phyloP scores from a whole-genome alignment of 2,329 filamentous ascomycete genomes.

The Botrytis byssoidea region DNA sequence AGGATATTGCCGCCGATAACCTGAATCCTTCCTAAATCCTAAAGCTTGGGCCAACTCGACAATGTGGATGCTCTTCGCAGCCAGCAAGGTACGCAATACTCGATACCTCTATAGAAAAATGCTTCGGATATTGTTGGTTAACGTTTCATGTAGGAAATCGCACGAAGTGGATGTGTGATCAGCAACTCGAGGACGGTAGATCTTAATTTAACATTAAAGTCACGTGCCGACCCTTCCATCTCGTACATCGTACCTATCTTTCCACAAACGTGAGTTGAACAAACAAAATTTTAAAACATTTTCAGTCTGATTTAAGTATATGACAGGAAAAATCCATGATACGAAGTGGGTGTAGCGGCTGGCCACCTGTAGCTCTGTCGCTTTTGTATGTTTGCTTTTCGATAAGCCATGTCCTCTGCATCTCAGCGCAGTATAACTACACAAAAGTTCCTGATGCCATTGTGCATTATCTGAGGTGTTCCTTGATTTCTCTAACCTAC shows the following conservation, averaged over 20 bases:
- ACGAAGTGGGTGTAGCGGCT: background rate
- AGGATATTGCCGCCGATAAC: background rate
- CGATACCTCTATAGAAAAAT: background rate
- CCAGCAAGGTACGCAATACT: background rate
- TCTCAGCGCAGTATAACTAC: background rate
- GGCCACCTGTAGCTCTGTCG: background rate
- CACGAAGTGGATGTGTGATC: background rate
- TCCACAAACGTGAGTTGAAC: background rate
- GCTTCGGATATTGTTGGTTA: background rate
- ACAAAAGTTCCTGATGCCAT: background rate
- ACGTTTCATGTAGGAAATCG: background rate
- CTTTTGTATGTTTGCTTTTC: background rate
- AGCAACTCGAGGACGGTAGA: background rate
- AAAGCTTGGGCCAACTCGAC: background rate
- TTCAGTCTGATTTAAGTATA: background rate
- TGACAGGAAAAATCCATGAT: background rate
- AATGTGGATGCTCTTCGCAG: background rate
- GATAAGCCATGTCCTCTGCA: background rate
- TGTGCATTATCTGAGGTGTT: background rate
- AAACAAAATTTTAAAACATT: background rate
- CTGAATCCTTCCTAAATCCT: slow-evolving; percentile 1
- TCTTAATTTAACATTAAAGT: background rate
- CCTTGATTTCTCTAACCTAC: background rate
- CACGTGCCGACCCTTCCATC: background rate
- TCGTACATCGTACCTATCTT: background rate